Base-by-base conservation (phyloP, 768 basidiomycete species). In the Fomitopsis serialis region DNA sequence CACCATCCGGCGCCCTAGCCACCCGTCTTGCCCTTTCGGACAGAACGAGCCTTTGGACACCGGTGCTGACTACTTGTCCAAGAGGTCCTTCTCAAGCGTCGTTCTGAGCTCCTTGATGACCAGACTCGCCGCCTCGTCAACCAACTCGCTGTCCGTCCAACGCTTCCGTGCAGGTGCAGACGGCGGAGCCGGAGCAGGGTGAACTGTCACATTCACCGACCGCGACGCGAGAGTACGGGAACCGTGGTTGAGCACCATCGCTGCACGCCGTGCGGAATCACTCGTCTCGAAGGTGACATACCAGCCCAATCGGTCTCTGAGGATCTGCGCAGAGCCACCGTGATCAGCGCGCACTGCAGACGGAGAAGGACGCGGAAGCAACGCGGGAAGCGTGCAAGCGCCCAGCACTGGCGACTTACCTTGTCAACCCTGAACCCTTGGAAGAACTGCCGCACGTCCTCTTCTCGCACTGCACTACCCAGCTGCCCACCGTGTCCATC, bases 271-370 rank as follows among this genome's bases (percentile, higher is more conserved):
- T 0, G 93, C 93, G 0, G 78, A 66, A 51, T 80, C 80, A 2
- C 74, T 64, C 3, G 81, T 79, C 19, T 72, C 63, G 66, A 97
- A 98, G 3, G 92, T 88, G 57, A 94, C 78, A 63, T 93, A 95
- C 76, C 90, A 87, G 10, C 84, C 87, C 1, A 71, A 69, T 48
- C 79, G 77, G 65, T 89, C 88, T 56, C 81, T 79, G 1, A 92
- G 72, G 24, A 94, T 76, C 88, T 91, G 53, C 59, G 19, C 52
- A 51, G 22, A 48, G 48, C 45, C 13, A 25, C 12, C 46, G 13
- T n/a, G 9, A 13, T 2, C 32, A 49, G 48, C 34, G 35, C 9
- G 3, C 10, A 13, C 7, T 4, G 25, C 9, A 27, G 21, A 34
- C 23, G 13, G 36, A 40, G 37, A 22, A 25, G 10, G 6, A 32